Evolutionary conservation across 352 stramenopile genomes (phyloP), one percentile per base, ranked within the genome.

Genomic region (Phytopythium litorale): DNA sequence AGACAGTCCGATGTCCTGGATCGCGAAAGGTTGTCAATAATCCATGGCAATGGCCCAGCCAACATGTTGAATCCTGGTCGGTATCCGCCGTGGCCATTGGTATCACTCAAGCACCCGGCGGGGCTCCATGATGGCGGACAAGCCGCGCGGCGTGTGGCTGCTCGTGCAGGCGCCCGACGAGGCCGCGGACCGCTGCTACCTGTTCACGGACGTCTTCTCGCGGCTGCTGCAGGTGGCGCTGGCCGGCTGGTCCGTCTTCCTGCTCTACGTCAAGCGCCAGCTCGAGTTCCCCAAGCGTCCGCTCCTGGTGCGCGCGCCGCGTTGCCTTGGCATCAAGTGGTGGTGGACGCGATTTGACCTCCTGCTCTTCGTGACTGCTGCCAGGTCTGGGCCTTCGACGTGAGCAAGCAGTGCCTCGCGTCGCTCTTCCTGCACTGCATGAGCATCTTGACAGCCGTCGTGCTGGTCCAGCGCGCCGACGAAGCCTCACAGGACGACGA

Each of bases 241-340:
- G 48, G 77, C 65, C 7, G 56, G 75, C 23, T 78, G 73, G 13
- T 77, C 79, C 2, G 51, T 92, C 6, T 70, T 86, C 65, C 70
- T 92, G 45, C 71, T 92, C 55, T 89, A 81, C 66, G 78, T 91
- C 70, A 92, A 92, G 70, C 76, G 82, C 58, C 86, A 91, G 62
- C 73, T 91, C 53, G 84, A 92, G 72, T 79, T 75, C 16, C 81
- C 81, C 35, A 88, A 87, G 59, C 78, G 81, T 0, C 78, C 78
- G 16, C 62, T 93, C 13, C 80, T 77, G 51, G 77, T 84, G 19
- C 18, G 57, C 35, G 15, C 30, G 7, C 4, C 38, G 4, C 13
- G 21, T 15, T 48, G 23, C 19, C 4, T 18, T 48, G 49, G 12
- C 16, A 28, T 48, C 42, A 16, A 53, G 3, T 56, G n/a, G 54